These are phyloP conservation scores for Glaciozyma martinii DNA, from an alignment of 768 basidiomycete species.

Conservation along the genomic window DNA sequence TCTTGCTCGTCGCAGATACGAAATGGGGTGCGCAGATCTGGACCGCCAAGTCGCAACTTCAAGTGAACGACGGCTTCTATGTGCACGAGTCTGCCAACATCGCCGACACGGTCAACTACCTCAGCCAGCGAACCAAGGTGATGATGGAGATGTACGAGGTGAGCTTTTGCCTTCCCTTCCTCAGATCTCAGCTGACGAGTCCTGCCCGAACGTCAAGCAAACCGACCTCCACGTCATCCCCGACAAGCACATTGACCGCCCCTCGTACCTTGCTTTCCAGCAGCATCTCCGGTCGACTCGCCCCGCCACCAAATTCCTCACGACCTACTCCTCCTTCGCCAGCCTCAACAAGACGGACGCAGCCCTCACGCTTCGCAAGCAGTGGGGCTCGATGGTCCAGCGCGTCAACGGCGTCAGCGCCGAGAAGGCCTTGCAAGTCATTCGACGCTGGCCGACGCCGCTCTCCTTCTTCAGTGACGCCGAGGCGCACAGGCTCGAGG, in stretches of 20 bases:
- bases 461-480: slow-evolving; percentile 9
- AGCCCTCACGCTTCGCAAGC: slow-evolving; percentile 34
- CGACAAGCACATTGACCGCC: slow-evolving; percentile 36
- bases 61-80: slow-evolving; percentile 42
- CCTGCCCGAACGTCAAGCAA: background rate
- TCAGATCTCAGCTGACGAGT: background rate
- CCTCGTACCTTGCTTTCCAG: slow-evolving; percentile 38
- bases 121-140: slow-evolving; percentile 38
- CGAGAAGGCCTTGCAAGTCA: slow-evolving; percentile 39
- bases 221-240: slow-evolving; percentile 38
- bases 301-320: slow-evolving; percentile 33
- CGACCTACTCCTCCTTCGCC: slow-evolving; percentile 38
- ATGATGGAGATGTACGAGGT: slow-evolving; percentile 36
- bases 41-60: slow-evolving; percentile 42
- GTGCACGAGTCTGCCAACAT: slow-evolving; percentile 40
- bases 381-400: slow-evolving; percentile 40
- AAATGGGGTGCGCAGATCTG: slow-evolving; percentile 35
- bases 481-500: background rate
- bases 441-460: slow-evolving; percentile 40
- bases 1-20: slow-evolving; percentile 25
- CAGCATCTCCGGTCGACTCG: slow-evolving; percentile 33
- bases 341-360: slow-evolving; percentile 40
- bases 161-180: background rate
- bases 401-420: slow-evolving; percentile 40
- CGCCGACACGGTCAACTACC: slow-evolving; percentile 40